Evolutionary conservation across 192 early-diverging fungal species (phyloP), one percentile per base, ranked within the genome.

Genomic region (Linnemannia schmuckeri): DNA sequence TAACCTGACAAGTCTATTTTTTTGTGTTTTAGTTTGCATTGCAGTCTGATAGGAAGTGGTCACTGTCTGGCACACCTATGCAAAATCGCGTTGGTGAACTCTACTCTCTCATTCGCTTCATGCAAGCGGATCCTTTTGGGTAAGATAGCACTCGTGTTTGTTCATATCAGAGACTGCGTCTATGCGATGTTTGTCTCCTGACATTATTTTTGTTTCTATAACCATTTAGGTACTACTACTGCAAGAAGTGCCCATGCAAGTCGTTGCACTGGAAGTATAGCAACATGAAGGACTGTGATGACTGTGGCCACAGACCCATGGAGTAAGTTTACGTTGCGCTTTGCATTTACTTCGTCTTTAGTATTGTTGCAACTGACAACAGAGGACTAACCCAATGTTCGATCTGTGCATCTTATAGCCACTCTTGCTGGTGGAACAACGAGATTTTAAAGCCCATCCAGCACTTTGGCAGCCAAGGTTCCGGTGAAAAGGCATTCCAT

Each of bases 31-130:
- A 92, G 91, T 99, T 98, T 85, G 92, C 90, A 24, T 89, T 99
- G 24, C 76, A 93, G 5, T 77, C 91, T 33, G 76, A 94, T 22
- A 90, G 88, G 75, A 93, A 93, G 18, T 99, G 97, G 97, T 93
- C 92, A 5, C 88, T 99, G n/a, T 94, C 94, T 6, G 97, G 97
- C 9, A 99, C 97, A 24, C 97, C 97, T 18, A 90, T 99, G 85
- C 97, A 99, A 74, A 99, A 99, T 83, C 93, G 97, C 18, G 95
- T 99, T 12, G 97, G 97, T 52, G 97, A 99, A 89, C 90, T 99
- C 40, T 99, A 96, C 84, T 96, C 96, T 9, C 92, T 97, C 37
- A 96, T 99, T 87, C 93, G 97, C 9, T 95, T 99, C 79, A 93
- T 97, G 90, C 92, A 96, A 78, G 89, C 93, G 9, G 90, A 87